Percentiles rank a stretch among this genome's conserved stretches.
These are phyloP conservation scores for Microcyclosporella mali DNA, from an alignment of 2,329 filamentous ascomycete genomes.

Conservation along the genomic window DNA sequence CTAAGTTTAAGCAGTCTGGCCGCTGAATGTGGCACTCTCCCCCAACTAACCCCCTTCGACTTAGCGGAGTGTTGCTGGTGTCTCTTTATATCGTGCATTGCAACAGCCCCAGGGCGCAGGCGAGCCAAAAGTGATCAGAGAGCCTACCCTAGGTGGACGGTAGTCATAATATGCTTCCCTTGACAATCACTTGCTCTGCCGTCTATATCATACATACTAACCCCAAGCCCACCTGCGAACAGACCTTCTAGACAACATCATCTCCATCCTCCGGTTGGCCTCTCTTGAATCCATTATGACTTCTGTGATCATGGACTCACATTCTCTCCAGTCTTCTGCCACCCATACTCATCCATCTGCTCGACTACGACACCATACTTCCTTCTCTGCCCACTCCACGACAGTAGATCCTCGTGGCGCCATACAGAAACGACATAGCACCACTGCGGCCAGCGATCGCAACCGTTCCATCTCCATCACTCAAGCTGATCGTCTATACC, in stretches of 20 bases:
- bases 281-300: slow-evolving; percentile 15
- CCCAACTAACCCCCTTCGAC: too few species aligned
- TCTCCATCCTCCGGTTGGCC: slow-evolving; percentile 16
- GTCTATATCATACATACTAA: too few species aligned
- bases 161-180: too few species aligned
- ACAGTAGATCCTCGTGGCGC: slow-evolving; percentile 24
- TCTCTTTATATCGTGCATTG: too few species aligned
- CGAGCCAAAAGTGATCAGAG: too few species aligned
- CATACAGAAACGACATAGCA: slow-evolving; percentile 24
- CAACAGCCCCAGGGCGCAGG: too few species aligned
- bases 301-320: slow-evolving; percentile 30
- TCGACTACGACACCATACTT: slow-evolving; percentile 23
- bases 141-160: too few species aligned
- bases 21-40: too few species aligned
- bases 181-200: too few species aligned
- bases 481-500: slow-evolving; percentile 27
- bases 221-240: too few species aligned
- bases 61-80: too few species aligned
- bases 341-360: slow-evolving; percentile 11
- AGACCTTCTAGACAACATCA: slow-evolving; percentile 2
- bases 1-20: too few species aligned
- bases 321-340: slow-evolving; percentile 23
- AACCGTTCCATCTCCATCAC: slow-evolving; percentile 26
- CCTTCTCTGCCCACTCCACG: slow-evolving; percentile 18
- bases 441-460: slow-evolving; percentile 13